phyloP scores from a whole-genome alignment of 345 rosid genomes.

The Brassica cretica region DNA sequence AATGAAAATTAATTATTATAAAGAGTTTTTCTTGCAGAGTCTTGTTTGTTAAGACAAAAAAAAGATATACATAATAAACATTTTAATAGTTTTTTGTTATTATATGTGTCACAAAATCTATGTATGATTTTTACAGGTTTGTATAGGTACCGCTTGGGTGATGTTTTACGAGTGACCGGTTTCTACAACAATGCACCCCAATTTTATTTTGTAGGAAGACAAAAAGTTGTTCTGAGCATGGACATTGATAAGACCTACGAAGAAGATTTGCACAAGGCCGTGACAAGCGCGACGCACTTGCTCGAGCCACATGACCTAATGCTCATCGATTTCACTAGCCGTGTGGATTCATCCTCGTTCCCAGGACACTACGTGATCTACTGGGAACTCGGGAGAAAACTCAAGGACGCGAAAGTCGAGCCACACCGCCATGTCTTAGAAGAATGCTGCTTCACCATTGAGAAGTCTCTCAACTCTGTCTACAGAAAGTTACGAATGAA shows the following conservation, averaged over 20 bases:
- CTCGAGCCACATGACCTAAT: slow-evolving; percentile 65
- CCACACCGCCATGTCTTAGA: slow-evolving; percentile 50
- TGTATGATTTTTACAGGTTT: slow-evolving; percentile 49
- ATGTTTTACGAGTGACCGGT: slow-evolving; percentile 69
- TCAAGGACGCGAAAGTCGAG: slow-evolving; percentile 35
- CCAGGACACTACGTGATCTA: slow-evolving; percentile 91
- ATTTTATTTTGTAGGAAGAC: slow-evolving; percentile 64
- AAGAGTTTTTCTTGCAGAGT: not conserved
- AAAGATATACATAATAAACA: not conserved
- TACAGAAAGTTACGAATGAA: slow-evolving; percentile 62
- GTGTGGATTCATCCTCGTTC: slow-evolving; percentile 60
- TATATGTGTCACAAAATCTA: not conserved
- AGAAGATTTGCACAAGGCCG: slow-evolving; percentile 77
- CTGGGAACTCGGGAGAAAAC: slow-evolving; percentile 62
- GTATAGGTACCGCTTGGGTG: slow-evolving; percentile 78
- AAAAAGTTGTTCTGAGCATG: slow-evolving; percentile 75
- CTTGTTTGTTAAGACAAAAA: not conserved
- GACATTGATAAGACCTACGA: slow-evolving; percentile 88
- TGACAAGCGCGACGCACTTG: slow-evolving; percentile 51
- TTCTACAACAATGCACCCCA: slow-evolving; percentile 79
- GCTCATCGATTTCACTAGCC: slow-evolving; percentile 77
- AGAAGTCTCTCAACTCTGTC: slow-evolving; percentile 76
- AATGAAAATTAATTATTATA: not conserved
- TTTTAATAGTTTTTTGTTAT: not conserved
- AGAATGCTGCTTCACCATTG: slow-evolving; percentile 66